Evolutionary conservation across 495 filamentous ascomycete genomes (phyloP).

Genomic region (Letharia lupina): DNA sequence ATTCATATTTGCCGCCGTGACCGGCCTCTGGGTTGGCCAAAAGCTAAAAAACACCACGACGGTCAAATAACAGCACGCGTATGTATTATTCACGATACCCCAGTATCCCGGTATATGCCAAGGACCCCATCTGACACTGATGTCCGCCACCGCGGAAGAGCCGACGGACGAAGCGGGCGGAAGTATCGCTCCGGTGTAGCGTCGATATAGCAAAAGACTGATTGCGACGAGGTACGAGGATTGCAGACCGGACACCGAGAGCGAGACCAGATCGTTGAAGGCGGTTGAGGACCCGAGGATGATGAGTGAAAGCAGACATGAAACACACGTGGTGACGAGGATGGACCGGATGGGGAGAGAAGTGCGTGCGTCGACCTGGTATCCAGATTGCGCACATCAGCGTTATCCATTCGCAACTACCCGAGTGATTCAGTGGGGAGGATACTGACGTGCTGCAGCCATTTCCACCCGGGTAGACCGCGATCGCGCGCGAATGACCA

Average conservation of each 20-base stretch:
- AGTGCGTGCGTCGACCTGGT: constrained; percentile 29
- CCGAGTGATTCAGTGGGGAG: constrained; percentile 11
- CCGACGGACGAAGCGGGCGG: background rate
- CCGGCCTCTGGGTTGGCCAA: constrained; percentile 8
- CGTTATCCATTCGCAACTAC: constrained; percentile 29
- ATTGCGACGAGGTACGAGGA: constrained; percentile 32
- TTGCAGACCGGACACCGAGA: constrained; percentile 31
- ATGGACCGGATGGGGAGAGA: constrained; percentile 47
- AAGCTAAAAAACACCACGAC: constrained; percentile 14
- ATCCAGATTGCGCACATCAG: constrained; percentile 1
- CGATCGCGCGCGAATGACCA: constrained; percentile 50
- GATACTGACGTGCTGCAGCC: constrained; percentile 3
- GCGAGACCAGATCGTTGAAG: constrained; percentile 42
- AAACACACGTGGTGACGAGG: constrained; percentile 37
- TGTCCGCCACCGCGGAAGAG: background rate
- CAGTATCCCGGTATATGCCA: constrained; percentile 11
- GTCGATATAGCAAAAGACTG: constrained; percentile 10
- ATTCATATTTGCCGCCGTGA: constrained; percentile 15
- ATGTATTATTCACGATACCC: constrained; percentile 5
- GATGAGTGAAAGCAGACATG: constrained; percentile 35
- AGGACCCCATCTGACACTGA: constrained; percentile 9
- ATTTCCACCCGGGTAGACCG: constrained; percentile 36
- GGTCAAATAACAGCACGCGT: constrained; percentile 8
- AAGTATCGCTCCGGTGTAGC: constrained; percentile 4
- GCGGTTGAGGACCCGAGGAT: constrained; percentile 42